Conservation (phyloP, 208 protist genomes). For the Acanthamoeba healyi region DNA sequence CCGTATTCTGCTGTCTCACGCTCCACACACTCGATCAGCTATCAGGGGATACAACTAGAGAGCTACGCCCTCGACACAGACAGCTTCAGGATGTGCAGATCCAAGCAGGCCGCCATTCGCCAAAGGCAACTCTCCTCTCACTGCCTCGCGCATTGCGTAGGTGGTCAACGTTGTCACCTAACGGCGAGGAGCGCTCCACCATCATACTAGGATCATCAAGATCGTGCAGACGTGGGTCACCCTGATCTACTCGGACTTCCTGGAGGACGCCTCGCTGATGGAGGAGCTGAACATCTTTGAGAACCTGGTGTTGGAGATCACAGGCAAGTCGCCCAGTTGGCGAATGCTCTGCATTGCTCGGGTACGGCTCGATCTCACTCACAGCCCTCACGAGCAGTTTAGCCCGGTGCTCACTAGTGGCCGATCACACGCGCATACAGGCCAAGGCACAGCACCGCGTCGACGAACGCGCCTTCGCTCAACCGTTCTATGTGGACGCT, state of each 20-base stretch:
- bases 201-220: neutral
- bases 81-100: neutral
- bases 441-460: slow-evolving; percentile 34
- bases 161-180: no score
- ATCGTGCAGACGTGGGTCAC: neutral
- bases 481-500: neutral
- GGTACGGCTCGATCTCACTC: neutral
- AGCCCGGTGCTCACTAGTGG: no score
- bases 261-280: neutral
- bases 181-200: neutral
- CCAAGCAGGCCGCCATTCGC: neutral
- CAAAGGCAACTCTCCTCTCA: neutral
- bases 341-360: neutral
- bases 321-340: slow-evolving; percentile 11
- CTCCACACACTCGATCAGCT: neutral
- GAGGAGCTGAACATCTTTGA: neutral
- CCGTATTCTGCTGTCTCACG: no score
- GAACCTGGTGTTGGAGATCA: neutral
- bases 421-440: no score
- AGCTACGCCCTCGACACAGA: neutral
- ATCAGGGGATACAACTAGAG: neutral
- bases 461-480: neutral
- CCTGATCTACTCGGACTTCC: slow-evolving; percentile 18
- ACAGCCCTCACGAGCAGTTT: neutral
- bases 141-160: no score